Base-by-base conservation (phyloP, 208 protist genomes). In the Spongospora subterranea region DNA sequence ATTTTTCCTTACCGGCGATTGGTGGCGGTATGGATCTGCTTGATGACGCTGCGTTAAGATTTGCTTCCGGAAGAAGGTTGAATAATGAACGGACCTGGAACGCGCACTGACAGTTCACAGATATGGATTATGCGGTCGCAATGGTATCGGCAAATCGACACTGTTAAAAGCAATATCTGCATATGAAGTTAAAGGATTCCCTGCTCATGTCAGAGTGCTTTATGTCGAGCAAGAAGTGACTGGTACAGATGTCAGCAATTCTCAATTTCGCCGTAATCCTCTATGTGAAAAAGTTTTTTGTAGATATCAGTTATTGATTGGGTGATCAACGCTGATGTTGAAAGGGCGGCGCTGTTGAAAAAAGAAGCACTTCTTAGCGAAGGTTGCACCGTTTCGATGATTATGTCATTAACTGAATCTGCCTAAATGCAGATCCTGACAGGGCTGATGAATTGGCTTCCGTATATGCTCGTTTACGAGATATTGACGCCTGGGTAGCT, bases 61-160 rank as follows among this genome's bases (percentile, higher is more conserved):
- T 82, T 35, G 71, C 71, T 45, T 82, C 71, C n/a, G 71, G 71
- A 82, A 82, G 71, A 82, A 35, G 71, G 71, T 82, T 43, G 71
- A 82, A 60, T 60, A 24, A 6, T 6, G 24, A 60, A 60, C 13
- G 24, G 13, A 29, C 50, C 6, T 60, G 13, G 24, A 24, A 6
- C 50, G 24, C 6, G n/a, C 17, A 50, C 0, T 82, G 6, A 45
- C 35, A 40, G 91, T 65, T 13, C 24, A 24, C 6, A 82, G 60
- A 39, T 93, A 93, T 45, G 91, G 90, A 17, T 50, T 93, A 0
- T 24, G 90, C 29, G 91, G 91, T 0, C 60, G 71, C 6, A 93
- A 93, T 45, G 91, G 91, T 65, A 46, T 77, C 0, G 91, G 91
- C 0, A 93, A 93, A 64, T 77, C 90, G 0, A 93, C 90, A 32